Evolutionary conservation across 164 flowering plant genomes (phyloP), one percentile per base, ranked within the genome.

Genomic region (Magnolia officinalis): DNA sequence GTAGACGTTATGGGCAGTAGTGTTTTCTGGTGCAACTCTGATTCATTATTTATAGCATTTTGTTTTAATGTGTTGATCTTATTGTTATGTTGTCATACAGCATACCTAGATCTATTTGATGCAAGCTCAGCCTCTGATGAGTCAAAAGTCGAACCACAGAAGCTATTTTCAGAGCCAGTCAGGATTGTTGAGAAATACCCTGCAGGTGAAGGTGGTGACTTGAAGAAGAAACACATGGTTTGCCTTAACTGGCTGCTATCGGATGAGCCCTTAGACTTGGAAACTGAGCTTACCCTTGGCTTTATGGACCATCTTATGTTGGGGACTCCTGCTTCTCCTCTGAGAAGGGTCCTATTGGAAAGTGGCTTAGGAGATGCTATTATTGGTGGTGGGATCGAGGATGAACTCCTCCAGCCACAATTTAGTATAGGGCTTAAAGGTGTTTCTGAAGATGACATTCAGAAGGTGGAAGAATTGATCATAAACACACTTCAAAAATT

Each of bases 311-410:
- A 96, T 87, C 93, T 96, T 75, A 75, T 96, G 90, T 71, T 94
- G 89, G 99, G 99, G 81, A 94, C 98, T 74, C 97, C 99, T 71
- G 99, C 98, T 77, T 87, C 99, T 80, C 98, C 98, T 82, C 83
- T 96, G 85, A 85, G 98, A 82, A 92, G 90, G 89, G 88, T 87
- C 74, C 82, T 96, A 58, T 85, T 96, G 72, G 98, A 94, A 85
- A 94, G 98, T 84, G 91, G 98, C 26, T 80, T 94, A 26, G 99
- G 99, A 79, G 99, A 93, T 31, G 98, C 98, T 50, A 91, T 96
- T 76, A 85, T 96, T 83, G 97, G 99, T 65, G 96, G 98, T 79
- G 99, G 99, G 9, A 74, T 94, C 71, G 97, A 90, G 74, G 97
- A 91, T 84, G 99, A 91, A 82, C 99, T 96, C 75, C 91, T 94